Evolutionary conservation across 1,139 yeast species (phyloP).

Genomic region (Candida gigantensis): DNA sequence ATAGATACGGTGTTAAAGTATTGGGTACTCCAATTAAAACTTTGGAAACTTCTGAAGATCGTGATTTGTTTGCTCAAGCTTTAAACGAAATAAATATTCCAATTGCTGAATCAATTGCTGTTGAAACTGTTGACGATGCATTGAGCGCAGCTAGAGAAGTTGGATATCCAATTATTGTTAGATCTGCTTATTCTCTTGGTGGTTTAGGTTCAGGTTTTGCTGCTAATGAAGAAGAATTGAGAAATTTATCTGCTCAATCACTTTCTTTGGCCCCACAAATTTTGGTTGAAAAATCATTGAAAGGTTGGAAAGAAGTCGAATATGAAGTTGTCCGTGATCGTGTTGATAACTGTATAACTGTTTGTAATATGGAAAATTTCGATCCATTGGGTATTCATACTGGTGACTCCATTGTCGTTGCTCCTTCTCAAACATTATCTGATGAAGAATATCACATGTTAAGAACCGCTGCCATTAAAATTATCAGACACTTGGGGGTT

Average conservation of each 20-base stretch:
- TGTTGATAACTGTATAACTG: constrained; percentile 96
- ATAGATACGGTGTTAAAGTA: constrained; percentile 88
- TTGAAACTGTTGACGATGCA: constrained; percentile 91
- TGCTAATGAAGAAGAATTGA: constrained; percentile 70
- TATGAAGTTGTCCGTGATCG: constrained; percentile 98
- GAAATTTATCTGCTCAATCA: constrained; percentile 42
- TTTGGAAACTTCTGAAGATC: constrained; percentile 93
- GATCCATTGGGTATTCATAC: constrained; percentile 98
- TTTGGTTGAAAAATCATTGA: constrained; percentile 91
- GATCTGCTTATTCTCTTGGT: constrained; percentile 97
- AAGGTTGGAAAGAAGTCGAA: constrained; percentile 99
- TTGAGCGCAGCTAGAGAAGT: constrained; percentile 80
- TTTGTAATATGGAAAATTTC: constrained; percentile 98
- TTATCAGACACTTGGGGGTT: constrained; percentile 96
- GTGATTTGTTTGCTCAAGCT: constrained; percentile 94
- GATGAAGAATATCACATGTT: constrained; percentile 98
- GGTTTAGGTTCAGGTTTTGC: constrained; percentile 99
- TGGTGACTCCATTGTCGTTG: constrained; percentile 98
- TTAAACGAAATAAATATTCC: constrained; percentile 92
- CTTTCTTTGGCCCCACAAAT: constrained; percentile 92
- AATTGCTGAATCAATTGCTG: constrained; percentile 95
- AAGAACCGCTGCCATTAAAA: constrained; percentile 95
- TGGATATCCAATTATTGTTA: constrained; percentile 95
- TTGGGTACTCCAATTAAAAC: constrained; percentile 97
- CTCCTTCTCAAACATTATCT: constrained; percentile 95